Evolutionary conservation across 2,329 filamentous ascomycete genomes (phyloP).

Genomic region (Apiospora hydei): DNA sequence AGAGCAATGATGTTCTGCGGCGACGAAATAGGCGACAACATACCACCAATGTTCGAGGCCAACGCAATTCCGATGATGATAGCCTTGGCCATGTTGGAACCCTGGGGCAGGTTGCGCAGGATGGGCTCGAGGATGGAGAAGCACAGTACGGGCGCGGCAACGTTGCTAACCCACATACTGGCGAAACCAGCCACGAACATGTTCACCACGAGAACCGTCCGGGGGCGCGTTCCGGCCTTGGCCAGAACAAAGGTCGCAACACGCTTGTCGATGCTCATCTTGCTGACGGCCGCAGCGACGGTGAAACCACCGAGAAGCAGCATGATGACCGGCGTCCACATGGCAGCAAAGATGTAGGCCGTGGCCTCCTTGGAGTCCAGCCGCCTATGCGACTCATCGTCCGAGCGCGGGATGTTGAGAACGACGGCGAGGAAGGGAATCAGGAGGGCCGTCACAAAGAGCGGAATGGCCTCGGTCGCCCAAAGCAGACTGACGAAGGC

Average conservation of each 20-base stretch:
- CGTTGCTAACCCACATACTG: slow-evolving; percentile 99
- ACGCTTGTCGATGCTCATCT: slow-evolving; percentile 97
- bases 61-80: slow-evolving; percentile 95
- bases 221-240: slow-evolving; percentile 91
- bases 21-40: slow-evolving; percentile 94
- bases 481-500: slow-evolving; percentile 93
- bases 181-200: slow-evolving; percentile 99
- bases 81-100: slow-evolving; percentile 93
- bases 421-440: slow-evolving; percentile 94
- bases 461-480: slow-evolving; percentile 97
- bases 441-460: slow-evolving; percentile 93
- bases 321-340: slow-evolving; percentile 99
- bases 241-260: slow-evolving; percentile 96
- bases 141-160: slow-evolving; percentile 94
- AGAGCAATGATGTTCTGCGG: slow-evolving; percentile 97
- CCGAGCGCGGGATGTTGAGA: slow-evolving; percentile 81
- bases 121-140: slow-evolving; percentile 99
- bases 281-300: slow-evolving; percentile 91
- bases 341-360: slow-evolving; percentile 85
- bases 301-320: slow-evolving; percentile 95
- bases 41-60: slow-evolving; percentile 93
- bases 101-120: slow-evolving; percentile 87
- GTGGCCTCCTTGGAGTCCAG: slow-evolving; percentile 84
- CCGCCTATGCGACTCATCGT: slow-evolving; percentile 70
- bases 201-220: slow-evolving; percentile 90